phyloP scores from a whole-genome alignment of 2,329 filamentous ascomycete species.

The Daldinia sp. region DNA sequence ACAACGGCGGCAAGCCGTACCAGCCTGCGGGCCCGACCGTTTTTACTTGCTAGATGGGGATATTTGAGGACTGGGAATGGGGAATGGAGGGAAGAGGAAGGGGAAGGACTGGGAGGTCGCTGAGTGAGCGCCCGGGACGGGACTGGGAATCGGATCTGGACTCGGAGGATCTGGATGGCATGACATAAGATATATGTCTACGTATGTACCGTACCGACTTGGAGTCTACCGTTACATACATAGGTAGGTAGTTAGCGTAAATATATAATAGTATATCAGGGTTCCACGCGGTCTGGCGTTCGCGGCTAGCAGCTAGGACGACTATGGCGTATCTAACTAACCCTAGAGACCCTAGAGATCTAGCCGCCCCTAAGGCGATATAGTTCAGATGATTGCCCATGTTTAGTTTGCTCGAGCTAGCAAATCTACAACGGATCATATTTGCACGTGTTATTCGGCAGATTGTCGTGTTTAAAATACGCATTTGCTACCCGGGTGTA shows the following conservation, averaged over 20 bases:
- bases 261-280: neutral
- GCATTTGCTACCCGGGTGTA: neutral
- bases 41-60: slow-evolving; percentile 27
- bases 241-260: neutral
- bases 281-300: neutral
- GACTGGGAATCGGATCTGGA: too few species aligned
- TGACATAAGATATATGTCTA: neutral
- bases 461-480: neutral
- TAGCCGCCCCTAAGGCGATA: too few species aligned
- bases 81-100: neutral
- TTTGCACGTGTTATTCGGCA: neutral
- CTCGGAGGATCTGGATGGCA: too few species aligned
- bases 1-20: slow-evolving; percentile 43
- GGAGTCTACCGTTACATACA: neutral
- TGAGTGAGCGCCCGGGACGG: neutral
- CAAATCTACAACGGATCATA: neutral
- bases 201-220: neutral
- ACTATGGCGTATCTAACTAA: too few species aligned
- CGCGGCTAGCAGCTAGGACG: neutral
- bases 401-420: neutral
- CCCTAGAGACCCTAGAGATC: too few species aligned
- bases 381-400: neutral
- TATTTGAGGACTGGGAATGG: neutral
- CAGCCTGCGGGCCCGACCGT: slow-evolving; percentile 38
- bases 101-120: too few species aligned